Evolutionary conservation across 2,329 filamentous ascomycete genomes (phyloP), one percentile per base, ranked within the genome.

Genomic region (Calonectria pteridis): DNA sequence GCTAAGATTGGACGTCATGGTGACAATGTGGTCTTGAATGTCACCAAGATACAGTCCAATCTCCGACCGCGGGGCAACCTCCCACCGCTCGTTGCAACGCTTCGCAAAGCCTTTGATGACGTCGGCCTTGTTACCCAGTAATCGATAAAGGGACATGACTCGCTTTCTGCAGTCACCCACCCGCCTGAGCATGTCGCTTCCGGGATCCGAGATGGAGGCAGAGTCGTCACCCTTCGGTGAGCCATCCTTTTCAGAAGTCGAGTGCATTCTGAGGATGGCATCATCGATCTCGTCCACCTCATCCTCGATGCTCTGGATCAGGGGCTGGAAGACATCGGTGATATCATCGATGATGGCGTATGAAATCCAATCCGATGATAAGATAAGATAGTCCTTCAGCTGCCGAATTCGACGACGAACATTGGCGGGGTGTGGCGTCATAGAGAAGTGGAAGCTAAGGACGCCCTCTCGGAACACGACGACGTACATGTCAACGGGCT

Each of bases 41-140:
- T 99, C 97, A 75, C 97, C 97, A 72, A 99, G 88, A 85, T 98
- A 99, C 67, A 99, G 86, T n/a, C 97, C 97, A 82, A 99, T 98
- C 83, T 99, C 97, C 40, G 94, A 97, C 75, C 96, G 91, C 14
- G 97, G 97, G 7, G 97, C 96, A 73, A 99, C 94, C 79, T 98
- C 94, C 95, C 96, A 99, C 77, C 97, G 94, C 87, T 99, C 96
- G 82, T 98, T 99, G 86, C 97, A 99, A 18, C 97, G 91, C 86
- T 99, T 99, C 6, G 97, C 97, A 81, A 99, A 99, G 1, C 97
- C 97, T 86, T 98, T 98, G 88, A 99, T 98, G 72, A 99, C 97
- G 84, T 99, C 97, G 64, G 97, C 97, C 86, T 99, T 99, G 85
- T 98, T 98, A 69, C 97, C 97, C 23, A 99, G 88, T 55, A 99